These are phyloP conservation scores for Ceratocystis huliohia DNA, from an alignment of 2,329 filamentous ascomycete species.

Conservation along the genomic window DNA sequence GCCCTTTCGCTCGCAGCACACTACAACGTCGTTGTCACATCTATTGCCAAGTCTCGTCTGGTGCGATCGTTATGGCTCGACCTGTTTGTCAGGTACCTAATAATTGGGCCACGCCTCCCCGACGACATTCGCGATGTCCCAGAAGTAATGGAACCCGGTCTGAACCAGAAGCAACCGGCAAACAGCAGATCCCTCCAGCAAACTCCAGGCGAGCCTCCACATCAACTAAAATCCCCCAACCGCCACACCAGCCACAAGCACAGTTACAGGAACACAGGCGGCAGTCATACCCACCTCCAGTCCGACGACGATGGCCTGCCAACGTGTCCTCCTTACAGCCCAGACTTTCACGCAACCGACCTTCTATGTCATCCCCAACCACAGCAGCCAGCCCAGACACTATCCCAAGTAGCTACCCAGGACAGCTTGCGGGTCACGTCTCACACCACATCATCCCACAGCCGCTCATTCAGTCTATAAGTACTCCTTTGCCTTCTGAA, in stretches of 20 bases:
- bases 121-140: conserved; percentile 19
- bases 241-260: background rate
- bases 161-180: background rate
- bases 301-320: conserved; percentile 16
- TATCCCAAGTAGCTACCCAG: conserved; percentile 18
- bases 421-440: conserved; percentile 19
- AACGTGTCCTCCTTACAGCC: conserved; percentile 20
- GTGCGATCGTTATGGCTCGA: conserved; percentile 16
- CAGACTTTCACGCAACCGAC: conserved; percentile 21
- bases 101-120: conserved; percentile 19
- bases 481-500: background rate
- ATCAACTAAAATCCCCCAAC: background rate
- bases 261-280: background rate
- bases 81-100: conserved; percentile 17
- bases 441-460: conserved; percentile 17
- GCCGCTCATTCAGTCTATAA: conserved; percentile 20
- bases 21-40: conserved; percentile 5
- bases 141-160: conserved; percentile 12
- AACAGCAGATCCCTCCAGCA: background rate
- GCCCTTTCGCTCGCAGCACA: conserved; percentile 13
- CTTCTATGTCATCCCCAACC: conserved; percentile 9
- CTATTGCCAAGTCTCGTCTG: conserved; percentile 10
- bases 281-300: conserved; percentile 16
- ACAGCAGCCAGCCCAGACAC: background rate
- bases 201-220: background rate